Conservation (phyloP, 2,329 filamentous ascomycete genomes). For the Fusarium udum region DNA sequence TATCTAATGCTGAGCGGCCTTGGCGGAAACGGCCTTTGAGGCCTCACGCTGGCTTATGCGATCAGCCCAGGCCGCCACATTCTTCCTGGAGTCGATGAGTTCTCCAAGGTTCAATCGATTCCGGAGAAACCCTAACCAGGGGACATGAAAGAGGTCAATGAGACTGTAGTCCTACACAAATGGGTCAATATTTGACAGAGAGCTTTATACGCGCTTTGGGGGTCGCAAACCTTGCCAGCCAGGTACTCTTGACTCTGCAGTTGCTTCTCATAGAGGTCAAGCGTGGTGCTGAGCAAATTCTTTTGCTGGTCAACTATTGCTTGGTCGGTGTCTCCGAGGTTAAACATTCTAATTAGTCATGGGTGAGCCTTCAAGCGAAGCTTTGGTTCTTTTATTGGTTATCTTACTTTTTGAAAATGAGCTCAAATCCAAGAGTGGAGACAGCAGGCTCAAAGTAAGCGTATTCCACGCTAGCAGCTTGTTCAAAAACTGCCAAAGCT, state of each 20-base stretch:
- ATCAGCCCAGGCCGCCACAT: not conserved
- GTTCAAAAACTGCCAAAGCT: not conserved
- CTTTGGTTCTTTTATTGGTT: too few relatives aligned
- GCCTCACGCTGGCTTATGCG: not conserved
- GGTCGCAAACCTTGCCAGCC: not conserved
- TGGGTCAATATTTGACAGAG: accelerated
- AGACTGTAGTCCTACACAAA: not conserved
- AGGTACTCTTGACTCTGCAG: not conserved
- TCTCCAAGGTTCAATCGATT: not conserved
- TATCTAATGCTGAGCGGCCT: not conserved
- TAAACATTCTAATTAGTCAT: not conserved
- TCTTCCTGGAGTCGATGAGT: not conserved
- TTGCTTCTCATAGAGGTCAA: not conserved
- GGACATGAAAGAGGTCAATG: not conserved
- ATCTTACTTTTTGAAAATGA: not conserved
- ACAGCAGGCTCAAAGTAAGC: not conserved
- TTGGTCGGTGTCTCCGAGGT: not conserved
- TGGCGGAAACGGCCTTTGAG: not conserved
- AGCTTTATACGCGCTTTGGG: too few relatives aligned
- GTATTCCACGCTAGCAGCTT: not conserved
- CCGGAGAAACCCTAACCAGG: not conserved
- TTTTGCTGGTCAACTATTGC: not conserved
- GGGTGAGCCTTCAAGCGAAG: too few relatives aligned
- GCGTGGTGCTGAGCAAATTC: not conserved
- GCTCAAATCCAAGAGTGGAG: not conserved